Conservation (phyloP, 495 filamentous ascomycete genomes). For the Thermochaetoides thermophila region DNA sequence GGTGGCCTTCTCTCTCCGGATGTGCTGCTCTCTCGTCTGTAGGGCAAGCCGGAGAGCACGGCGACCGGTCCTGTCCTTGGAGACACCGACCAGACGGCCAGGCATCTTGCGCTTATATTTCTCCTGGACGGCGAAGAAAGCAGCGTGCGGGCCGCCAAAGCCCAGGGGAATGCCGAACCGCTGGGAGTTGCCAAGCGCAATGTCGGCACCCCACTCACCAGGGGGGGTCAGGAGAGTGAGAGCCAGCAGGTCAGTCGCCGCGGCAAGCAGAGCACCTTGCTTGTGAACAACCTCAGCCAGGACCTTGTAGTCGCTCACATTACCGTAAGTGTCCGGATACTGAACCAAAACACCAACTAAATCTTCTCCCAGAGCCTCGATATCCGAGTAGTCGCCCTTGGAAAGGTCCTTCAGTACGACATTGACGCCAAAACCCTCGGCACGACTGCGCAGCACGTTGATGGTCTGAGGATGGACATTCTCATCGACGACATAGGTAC, state of each 20-base stretch:
- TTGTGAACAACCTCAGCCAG: conserved; percentile 68
- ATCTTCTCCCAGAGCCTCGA: conserved; percentile 66
- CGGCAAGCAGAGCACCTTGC: conserved; percentile 68
- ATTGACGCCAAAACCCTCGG: conserved; percentile 85
- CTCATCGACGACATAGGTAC: conserved; percentile 72
- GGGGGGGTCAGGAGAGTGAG: conserved; percentile 82
- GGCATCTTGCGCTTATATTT: conserved; percentile 96
- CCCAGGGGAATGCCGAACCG: conserved; percentile 88
- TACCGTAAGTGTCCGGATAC: conserved; percentile 86
- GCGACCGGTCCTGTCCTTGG: conserved; percentile 78
- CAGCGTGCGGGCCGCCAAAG: conserved; percentile 88
- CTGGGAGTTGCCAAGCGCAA: conserved; percentile 94
- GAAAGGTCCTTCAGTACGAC: conserved; percentile 60
- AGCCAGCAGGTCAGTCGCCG: conserved; percentile 83
- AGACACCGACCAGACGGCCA: conserved; percentile 81
- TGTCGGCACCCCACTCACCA: conserved; percentile 92
- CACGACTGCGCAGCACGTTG: conserved; percentile 70
- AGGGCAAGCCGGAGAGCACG: conserved; percentile 77
- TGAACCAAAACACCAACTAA: conserved; percentile 85
- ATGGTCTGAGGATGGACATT: conserved; percentile 82
- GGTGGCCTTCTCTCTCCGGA: conserved; percentile 92
- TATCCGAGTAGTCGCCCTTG: conserved; percentile 40
- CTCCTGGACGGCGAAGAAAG: conserved; percentile 88
- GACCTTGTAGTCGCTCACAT: conserved; percentile 56
- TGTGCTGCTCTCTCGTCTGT: conserved; percentile 95